Percentiles rank a stretch among this genome's conserved stretches.
These are phyloP conservation scores for Sarocladium kiliense DNA, from an alignment of 2,329 filamentous ascomycete genomes.

Conservation along the genomic window DNA sequence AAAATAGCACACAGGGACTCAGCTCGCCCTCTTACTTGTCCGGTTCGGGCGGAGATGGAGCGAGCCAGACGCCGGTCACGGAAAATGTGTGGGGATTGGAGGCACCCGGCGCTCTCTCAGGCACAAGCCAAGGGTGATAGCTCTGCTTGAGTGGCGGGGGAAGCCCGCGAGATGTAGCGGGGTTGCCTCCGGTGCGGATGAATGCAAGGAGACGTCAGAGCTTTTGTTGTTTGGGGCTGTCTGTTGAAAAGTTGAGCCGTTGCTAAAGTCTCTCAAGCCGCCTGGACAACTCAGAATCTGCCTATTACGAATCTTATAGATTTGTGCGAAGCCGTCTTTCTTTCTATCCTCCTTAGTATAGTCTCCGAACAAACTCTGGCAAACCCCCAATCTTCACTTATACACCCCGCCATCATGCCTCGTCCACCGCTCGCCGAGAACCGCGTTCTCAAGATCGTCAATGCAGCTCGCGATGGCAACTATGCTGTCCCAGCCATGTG, in stretches of 20 bases:
- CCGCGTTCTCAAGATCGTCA: constrained; percentile 13
- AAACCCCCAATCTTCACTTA: not conserved
- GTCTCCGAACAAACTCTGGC: no score
- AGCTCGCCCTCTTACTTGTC: not conserved
- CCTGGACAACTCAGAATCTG: no score
- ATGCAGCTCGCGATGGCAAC: constrained; percentile 14
- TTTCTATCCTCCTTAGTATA: not conserved
- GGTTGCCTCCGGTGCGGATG: constrained; percentile 3
- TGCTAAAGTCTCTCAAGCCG: no score
- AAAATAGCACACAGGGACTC: not conserved
- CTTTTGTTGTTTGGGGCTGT: not conserved
- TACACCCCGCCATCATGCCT: constrained; percentile 4
- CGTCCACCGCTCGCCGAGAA: constrained; percentile 9
- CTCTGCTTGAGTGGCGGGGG: not conserved
- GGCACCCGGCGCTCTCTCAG: no score
- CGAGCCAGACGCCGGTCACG: not conserved
- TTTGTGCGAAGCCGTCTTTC: no score
- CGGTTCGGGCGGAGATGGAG: constrained; percentile 3
- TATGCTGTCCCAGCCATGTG: constrained; percentile 54
- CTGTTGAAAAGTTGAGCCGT: not conserved
- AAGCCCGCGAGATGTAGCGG: constrained; percentile 1
- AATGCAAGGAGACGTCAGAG: constrained; percentile 5
- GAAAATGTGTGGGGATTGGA: not conserved
- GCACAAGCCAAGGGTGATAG: no score
- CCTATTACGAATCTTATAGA: no score